Evolutionary conservation across 441 rosid genomes (phyloP).

Genomic region (Biscutella auriculata): DNA sequence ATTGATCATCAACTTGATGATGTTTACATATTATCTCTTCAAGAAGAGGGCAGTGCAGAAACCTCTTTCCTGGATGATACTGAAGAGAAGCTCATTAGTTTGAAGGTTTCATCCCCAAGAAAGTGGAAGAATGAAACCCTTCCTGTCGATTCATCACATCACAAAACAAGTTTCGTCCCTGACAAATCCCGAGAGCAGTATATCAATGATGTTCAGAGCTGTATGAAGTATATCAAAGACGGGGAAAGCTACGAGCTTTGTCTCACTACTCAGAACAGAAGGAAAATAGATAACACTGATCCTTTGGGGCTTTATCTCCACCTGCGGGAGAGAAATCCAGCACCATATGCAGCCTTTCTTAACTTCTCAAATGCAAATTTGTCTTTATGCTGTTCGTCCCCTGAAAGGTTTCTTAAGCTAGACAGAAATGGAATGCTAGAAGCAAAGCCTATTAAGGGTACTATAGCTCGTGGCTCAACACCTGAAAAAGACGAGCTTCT

Average conservation of each 20-base stretch:
- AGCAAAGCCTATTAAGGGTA: constrained; percentile 91
- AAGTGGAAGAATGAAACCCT: constrained; percentile 21
- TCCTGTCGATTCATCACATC: constrained; percentile 15
- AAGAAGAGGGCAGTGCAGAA: constrained; percentile 28
- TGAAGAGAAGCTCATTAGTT: constrained; percentile 45
- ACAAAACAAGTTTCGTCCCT: constrained; percentile 35
- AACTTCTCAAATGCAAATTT: constrained; percentile 63
- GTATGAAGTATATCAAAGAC: constrained; percentile 66
- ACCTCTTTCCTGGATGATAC: constrained; percentile 55
- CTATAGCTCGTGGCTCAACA: constrained; percentile 71
- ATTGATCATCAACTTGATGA: constrained; percentile 66
- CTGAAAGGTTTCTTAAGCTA: constrained; percentile 80
- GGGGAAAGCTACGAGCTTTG: constrained; percentile 99
- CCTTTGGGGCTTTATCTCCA: constrained; percentile 69
- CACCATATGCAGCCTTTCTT: constrained; percentile 93
- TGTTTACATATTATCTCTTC: constrained; percentile 56
- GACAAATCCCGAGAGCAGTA: constrained; percentile 68
- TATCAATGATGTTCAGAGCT: constrained; percentile 51
- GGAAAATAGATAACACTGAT: constrained; percentile 39
- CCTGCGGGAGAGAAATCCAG: constrained; percentile 80
- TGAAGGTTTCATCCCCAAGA: constrained; percentile 26
- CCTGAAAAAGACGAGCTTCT: constrained; percentile 54
- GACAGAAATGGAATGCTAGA: constrained; percentile 60
- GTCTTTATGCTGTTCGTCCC: constrained; percentile 78
- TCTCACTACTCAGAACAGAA: constrained; percentile 73